phyloP scores from a whole-genome alignment of 1,284 basidiomycete species.

The Sanghuangporus weigelae region DNA sequence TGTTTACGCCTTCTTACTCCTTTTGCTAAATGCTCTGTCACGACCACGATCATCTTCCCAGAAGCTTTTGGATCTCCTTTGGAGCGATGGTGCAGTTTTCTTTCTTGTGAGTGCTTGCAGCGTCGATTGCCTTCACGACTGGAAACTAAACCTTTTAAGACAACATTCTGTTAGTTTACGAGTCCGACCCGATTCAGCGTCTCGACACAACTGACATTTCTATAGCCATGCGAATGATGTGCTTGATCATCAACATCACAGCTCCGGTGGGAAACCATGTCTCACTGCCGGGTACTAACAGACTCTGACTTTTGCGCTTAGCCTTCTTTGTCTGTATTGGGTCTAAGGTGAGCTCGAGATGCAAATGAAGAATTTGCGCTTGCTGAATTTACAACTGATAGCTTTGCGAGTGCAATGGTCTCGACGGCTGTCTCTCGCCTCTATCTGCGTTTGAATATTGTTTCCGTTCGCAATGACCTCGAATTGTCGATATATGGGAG shows the following conservation, averaged over 20 bases:
- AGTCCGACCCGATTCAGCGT: too few relatives aligned
- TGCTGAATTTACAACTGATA: not conserved
- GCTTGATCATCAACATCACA: not conserved
- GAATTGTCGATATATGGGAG: not conserved
- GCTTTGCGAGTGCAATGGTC: not conserved
- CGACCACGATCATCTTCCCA: not conserved
- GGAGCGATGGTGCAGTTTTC: constrained; percentile 1
- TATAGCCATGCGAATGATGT: not conserved
- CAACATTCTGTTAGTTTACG: not conserved
- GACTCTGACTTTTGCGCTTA: not conserved
- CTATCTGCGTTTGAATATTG: not conserved
- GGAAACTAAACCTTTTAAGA: not conserved
- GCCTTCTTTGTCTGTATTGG: not conserved
- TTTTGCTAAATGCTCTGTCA: not conserved
- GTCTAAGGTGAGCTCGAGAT: too few relatives aligned
- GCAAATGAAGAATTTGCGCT: too few relatives aligned
- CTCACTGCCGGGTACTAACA: not conserved
- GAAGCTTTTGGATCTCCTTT: not conserved
- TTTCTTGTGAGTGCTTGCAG: constrained; percentile 3
- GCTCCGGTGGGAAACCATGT: not conserved
- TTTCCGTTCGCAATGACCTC: not conserved
- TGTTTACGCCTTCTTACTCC: not conserved
- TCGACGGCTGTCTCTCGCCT: not conserved
- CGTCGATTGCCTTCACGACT: not conserved
- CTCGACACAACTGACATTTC: too few relatives aligned